Evolutionary conservation across 768 basidiomycete species (phyloP).

Genomic region (Pholiota conissans): DNA sequence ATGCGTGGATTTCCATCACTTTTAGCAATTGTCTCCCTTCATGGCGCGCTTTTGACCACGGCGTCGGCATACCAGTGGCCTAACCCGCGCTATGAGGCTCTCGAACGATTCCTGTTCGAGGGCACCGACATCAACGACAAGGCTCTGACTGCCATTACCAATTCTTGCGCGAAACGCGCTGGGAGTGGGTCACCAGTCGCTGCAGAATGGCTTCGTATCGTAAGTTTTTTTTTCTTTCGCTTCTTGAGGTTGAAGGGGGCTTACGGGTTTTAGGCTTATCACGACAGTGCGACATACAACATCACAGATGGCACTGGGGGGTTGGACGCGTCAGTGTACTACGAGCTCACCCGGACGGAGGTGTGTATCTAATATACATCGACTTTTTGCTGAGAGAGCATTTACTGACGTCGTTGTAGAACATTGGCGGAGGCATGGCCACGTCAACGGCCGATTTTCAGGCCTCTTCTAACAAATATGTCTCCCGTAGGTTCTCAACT

Average conservation of each 20-base stretch:
- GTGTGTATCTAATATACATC: neutral
- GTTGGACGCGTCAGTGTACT: constrained; percentile 10
- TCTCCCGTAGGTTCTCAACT: constrained; percentile 32
- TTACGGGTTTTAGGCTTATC: neutral
- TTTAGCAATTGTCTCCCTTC: neutral
- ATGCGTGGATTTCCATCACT: neutral
- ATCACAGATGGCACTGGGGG: constrained; percentile 12
- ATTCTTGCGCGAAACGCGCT: neutral
- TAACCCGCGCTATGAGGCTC: constrained; percentile 5
- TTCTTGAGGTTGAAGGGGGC: no score
- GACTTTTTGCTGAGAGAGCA: neutral
- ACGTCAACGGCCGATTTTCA: constrained; percentile 35
- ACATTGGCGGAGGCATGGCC: constrained; percentile 39
- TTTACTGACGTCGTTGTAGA: constrained; percentile 22
- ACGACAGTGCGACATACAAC: constrained; percentile 9
- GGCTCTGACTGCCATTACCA: neutral
- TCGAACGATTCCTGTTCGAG: constrained; percentile 4
- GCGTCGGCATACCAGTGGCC: constrained; percentile 5
- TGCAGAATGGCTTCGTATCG: constrained; percentile 8
- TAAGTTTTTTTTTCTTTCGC: neutral
- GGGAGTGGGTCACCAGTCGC: neutral
- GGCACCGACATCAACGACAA: constrained; percentile 2
- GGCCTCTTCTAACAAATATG: constrained; percentile 37
- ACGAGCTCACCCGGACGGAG: constrained; percentile 8
- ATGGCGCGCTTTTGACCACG: neutral